Evolutionary conservation across 2,329 filamentous ascomycete species (phyloP), one percentile per base, ranked within the genome.

Genomic region (Aureobasidium subglaciale): DNA sequence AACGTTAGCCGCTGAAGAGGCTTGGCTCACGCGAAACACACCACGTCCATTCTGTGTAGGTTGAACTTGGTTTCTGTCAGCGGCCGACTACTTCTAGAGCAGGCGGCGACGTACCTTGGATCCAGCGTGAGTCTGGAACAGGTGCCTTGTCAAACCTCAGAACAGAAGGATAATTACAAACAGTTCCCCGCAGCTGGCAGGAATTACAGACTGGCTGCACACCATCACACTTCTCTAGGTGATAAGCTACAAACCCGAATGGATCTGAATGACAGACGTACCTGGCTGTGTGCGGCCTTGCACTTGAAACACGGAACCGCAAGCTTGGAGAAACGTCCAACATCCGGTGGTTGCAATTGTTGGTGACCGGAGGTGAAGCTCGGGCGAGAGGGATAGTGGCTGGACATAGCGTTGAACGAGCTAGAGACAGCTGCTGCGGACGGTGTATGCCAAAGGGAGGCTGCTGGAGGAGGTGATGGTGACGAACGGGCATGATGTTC

Each of bases 91-190:
- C n/a, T 9, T 6, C 8, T 11, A 22, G n/a, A 25, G n/a, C 20
- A 20, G 15, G 24, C 15, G 2, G 3, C 6, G 16, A 48, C 53
- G 5, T 48, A 56, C 53, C 53, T 46, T 56, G 54, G 24, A 56
- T 41, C 41, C 41, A 56, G 10, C 54, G 32, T 15, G 42, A 48
- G 15, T 56, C 42, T 25, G 35, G 50, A 35, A 56, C 45, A n/a
- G 56, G 41, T n/a, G 46, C 27, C 25, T 46, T 54, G 41, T 57
- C 48, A 25, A 57, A 57, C n/a, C 56, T 45, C 29, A 57, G 24
- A 24, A 57, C 41, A 4, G 56, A 53, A 11, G 56, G 56, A 34
- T 57, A 57, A 9, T 41, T 54, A 34, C 56, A 57, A n/a, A 54
- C 56, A 6, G 38, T 57, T 4, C 56, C 56, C 20, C 41, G 37